These are phyloP conservation scores for Neurospora tetraspora DNA, from an alignment of 495 filamentous ascomycete genomes.

Conservation along the genomic window DNA sequence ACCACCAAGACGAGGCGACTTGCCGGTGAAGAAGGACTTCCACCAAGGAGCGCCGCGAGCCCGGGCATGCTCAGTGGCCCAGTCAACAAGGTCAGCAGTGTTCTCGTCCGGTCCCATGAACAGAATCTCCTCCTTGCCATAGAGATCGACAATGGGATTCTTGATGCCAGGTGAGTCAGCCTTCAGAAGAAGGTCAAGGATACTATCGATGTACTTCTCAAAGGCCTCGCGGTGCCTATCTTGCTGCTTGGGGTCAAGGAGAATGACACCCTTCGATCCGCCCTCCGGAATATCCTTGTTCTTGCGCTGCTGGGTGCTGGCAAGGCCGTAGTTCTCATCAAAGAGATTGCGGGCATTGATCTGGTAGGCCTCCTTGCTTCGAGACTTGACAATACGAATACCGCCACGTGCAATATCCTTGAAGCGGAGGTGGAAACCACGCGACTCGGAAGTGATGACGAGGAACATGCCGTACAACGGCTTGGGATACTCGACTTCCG, in stretches of 20 bases:
- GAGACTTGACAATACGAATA: constrained; percentile 96
- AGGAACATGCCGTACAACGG: constrained; percentile 97
- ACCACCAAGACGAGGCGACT: constrained; percentile 88
- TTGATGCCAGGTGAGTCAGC: constrained; percentile 93
- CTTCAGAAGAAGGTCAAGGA: constrained; percentile 85
- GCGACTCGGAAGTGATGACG: constrained; percentile 91
- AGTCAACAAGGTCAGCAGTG: constrained; percentile 92
- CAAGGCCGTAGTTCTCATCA: constrained; percentile 96
- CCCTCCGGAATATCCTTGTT: constrained; percentile 99
- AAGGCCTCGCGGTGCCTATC: constrained; percentile 86
- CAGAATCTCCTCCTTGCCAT: constrained; percentile 88
- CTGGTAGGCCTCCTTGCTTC: constrained; percentile 86
- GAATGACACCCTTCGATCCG: constrained; percentile 94
- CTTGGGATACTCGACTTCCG: constrained; percentile 84
- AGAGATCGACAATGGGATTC: constrained; percentile 91
- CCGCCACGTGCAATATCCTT: constrained; percentile 93
- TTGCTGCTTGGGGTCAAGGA: constrained; percentile 87
- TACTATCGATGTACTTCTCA: constrained; percentile 98
- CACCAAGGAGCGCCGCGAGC: constrained; percentile 89
- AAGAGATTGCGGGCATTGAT: constrained; percentile 95
- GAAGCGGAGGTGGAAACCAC: constrained; percentile 96
- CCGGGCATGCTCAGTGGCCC: constrained; percentile 92
- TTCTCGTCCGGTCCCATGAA: constrained; percentile 99
- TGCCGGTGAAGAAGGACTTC: constrained; percentile 99
- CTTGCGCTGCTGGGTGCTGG: constrained; percentile 98